These are phyloP conservation scores for Scopulariopsis brevicaulis DNA, from an alignment of 2,329 filamentous ascomycete genomes.

Conservation along the genomic window DNA sequence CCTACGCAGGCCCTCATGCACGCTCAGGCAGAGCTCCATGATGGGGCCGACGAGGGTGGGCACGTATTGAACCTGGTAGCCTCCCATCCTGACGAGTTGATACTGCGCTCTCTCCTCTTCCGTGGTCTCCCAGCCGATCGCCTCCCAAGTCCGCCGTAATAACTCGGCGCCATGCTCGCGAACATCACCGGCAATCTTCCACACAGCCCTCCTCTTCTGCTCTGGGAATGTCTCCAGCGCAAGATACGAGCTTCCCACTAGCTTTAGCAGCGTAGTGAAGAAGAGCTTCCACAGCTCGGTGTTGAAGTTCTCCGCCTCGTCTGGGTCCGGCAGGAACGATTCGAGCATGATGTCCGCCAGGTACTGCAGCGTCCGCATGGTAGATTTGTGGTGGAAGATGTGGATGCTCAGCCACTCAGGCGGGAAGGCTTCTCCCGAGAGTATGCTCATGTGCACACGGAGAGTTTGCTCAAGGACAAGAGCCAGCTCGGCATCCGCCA, in stretches of 20 bases:
- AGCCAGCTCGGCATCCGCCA: slow-evolving; percentile 63
- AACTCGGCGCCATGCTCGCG: slow-evolving; percentile 83
- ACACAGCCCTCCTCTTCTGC: slow-evolving; percentile 89
- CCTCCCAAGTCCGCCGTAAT: slow-evolving; percentile 78
- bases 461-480: slow-evolving; percentile 68
- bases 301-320: slow-evolving; percentile 85
- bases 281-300: slow-evolving; percentile 91
- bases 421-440: slow-evolving; percentile 84
- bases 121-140: slow-evolving; percentile 90
- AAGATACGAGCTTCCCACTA: slow-evolving; percentile 79
- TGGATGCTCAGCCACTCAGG: slow-evolving; percentile 83
- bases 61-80: slow-evolving; percentile 97
- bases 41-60: slow-evolving; percentile 84
- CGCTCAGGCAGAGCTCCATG: slow-evolving; percentile 86
- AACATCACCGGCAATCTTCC: slow-evolving; percentile 98
- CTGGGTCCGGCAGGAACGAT: slow-evolving; percentile 74
- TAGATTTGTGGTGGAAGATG: slow-evolving; percentile 85
- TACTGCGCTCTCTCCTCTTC: slow-evolving; percentile 69
- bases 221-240: slow-evolving; percentile 94
- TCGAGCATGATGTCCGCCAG: slow-evolving; percentile 71
- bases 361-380: slow-evolving; percentile 76
- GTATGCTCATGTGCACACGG: slow-evolving; percentile 77
- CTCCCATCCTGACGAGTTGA: slow-evolving; percentile 74
- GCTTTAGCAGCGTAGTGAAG: slow-evolving; percentile 77
- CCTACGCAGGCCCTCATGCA: slow-evolving; percentile 79